These are phyloP conservation scores for Salix purpurea DNA, from an alignment of 345 rosid genomes.

Conservation along the genomic window DNA sequence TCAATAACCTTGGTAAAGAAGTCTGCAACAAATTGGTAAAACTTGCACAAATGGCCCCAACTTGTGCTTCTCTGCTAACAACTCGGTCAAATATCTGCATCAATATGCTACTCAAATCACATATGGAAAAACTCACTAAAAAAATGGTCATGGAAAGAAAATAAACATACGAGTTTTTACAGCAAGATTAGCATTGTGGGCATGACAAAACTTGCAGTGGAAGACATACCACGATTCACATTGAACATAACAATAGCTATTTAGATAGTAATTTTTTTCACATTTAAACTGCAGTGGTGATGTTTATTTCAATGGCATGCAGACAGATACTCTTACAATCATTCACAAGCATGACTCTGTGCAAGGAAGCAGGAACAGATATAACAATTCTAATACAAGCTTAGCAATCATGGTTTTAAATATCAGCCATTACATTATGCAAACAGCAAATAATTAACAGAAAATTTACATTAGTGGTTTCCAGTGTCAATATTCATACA, in stretches of 20 bases:
- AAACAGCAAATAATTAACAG: background rate
- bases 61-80: conserved; percentile 81
- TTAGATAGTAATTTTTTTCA: background rate
- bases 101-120: conserved; percentile 4
- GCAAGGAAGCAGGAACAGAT: background rate
- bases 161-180: background rate
- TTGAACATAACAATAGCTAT: background rate
- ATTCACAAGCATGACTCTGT: background rate
- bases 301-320: background rate
- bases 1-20: conserved; percentile 67
- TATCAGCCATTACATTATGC: background rate
- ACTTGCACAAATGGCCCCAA: conserved; percentile 72
- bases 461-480: background rate
- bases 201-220: background rate
- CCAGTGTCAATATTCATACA: background rate
- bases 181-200: background rate
- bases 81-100: conserved; percentile 77
- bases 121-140: background rate
- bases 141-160: background rate
- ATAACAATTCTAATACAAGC: background rate
- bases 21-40: conserved; percentile 65
- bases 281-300: background rate
- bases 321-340: background rate
- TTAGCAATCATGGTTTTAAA: background rate
- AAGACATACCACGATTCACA: background rate